Evolutionary conservation across 2,329 filamentous ascomycete genomes (phyloP), one percentile per base, ranked within the genome.

Genomic region (Fusarium veterinarium): DNA sequence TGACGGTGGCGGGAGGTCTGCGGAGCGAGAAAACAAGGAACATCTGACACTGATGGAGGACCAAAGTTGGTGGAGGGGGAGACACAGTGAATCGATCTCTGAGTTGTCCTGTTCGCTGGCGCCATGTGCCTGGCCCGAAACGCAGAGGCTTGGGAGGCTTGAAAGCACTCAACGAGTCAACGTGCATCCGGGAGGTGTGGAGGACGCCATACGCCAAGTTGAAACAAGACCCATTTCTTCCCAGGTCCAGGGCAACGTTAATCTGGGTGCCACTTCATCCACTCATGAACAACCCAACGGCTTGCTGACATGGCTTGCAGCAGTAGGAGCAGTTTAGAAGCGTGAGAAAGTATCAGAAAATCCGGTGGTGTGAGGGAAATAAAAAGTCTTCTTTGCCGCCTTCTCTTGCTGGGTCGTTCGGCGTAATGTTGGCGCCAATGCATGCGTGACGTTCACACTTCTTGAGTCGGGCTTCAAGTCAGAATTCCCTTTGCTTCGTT

Each of bases 151-250:
- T 71, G 45, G 53, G 64, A 40, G 66, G 66, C 66, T 69, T 64
- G 45, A 52, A 44, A 28, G 33, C 56, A 66, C 52, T 71, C 56
- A 55, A 66, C 66, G 70, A 73, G 66, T 69, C 62, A 64, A 66
- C 55, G 23, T 71, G 55, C 71, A 55, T 61, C 71, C 16, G 51
- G 59, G 55, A 71, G 55, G 67, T 73, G 71, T 71, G 71, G 71
- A 73, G 71, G 59, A 48, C 63, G 31, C 67, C 58, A 55, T 64
- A 48, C 51, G 55, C 62, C 59, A 60, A 71, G 71, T 73, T 73
- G 71, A 73, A 73, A 73, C 71, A 60, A 62, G 71, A 52, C 60
- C 71, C 71, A 57, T 57, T 71, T 72, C 38, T 55, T 71, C 52
- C 64, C 67, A 44, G 68, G 64, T 38, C 72, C 59, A 73, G 46